A percentile compares a stretch with the other conserved stretches of the same genome.
Evolutionary conservation across 768 basidiomycete species (phyloP).

Genomic region (Sarcodon aspratus): DNA sequence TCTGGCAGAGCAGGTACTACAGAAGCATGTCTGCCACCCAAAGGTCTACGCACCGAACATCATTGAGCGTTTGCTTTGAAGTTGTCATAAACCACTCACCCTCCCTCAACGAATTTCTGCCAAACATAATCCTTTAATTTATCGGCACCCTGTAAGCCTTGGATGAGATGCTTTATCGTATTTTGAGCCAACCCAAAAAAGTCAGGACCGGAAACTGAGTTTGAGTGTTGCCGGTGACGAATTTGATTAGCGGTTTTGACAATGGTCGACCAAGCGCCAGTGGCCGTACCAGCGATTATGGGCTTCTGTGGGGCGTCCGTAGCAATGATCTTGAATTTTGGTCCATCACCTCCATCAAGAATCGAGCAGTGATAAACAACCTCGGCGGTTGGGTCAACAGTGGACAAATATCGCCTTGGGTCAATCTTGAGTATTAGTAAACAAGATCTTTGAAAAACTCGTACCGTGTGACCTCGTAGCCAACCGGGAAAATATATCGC

Average conservation of each 20-base stretch:
- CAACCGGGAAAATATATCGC: conserved; percentile 81
- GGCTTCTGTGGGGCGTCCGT: conserved; percentile 60
- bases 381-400: conserved; percentile 50
- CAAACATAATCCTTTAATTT: conserved; percentile 72
- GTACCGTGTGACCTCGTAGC: conserved; percentile 73
- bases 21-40: conserved; percentile 74
- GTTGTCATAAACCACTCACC: conserved; percentile 35
- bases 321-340: conserved; percentile 77
- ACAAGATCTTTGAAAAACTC: conserved; percentile 8
- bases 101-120: conserved; percentile 81
- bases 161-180: conserved; percentile 84
- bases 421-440: not conserved
- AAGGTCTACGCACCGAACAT: conserved; percentile 31
- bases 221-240: conserved; percentile 72
- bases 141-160: conserved; percentile 67
- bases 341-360: conserved; percentile 74
- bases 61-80: not conserved
- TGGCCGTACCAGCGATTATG: conserved; percentile 78
- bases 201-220: conserved; percentile 82
- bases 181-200: conserved; percentile 84
- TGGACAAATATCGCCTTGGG: conserved; percentile 69
- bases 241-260: conserved; percentile 76
- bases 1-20: conserved; percentile 75
- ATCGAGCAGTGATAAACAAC: conserved; percentile 78
- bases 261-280: conserved; percentile 78